Evolutionary conservation across 768 basidiomycete species (phyloP).

Genomic region (Galerina marginata): DNA sequence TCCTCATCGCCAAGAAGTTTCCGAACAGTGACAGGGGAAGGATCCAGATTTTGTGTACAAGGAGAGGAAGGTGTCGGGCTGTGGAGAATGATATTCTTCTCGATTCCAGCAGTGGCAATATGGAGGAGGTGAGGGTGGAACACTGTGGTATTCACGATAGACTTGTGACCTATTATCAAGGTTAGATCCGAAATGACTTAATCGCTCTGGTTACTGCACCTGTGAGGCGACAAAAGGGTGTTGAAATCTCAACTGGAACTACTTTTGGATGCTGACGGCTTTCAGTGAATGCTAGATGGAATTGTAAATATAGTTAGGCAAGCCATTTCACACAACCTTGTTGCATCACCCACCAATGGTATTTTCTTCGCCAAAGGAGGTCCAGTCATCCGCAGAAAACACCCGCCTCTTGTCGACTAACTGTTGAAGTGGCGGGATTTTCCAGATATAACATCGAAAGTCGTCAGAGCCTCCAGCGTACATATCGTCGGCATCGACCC

Average conservation of each 20-base stretch:
- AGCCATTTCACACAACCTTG: too few relatives aligned
- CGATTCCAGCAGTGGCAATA: conserved; percentile 75
- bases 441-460: conserved; percentile 82
- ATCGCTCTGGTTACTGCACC: conserved; percentile 42
- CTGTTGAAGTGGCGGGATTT: conserved; percentile 56
- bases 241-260: conserved; percentile 66
- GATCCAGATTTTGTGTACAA: conserved; percentile 52
- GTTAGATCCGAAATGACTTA: neutral
- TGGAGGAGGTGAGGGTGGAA: conserved; percentile 76
- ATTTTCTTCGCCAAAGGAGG: conserved; percentile 33
- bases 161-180: conserved; percentile 60
- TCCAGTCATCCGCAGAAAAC: conserved; percentile 54
- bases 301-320: neutral
- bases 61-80: conserved; percentile 63
- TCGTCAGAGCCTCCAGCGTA: conserved; percentile 86
- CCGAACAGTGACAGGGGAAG: conserved; percentile 56
- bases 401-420: conserved; percentile 52
- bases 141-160: conserved; percentile 76
- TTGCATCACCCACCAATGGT: conserved; percentile 40
- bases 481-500: conserved; percentile 56
- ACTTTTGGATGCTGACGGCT: conserved; percentile 45
- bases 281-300: conserved; percentile 34
- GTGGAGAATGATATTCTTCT: conserved; percentile 71
- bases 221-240: conserved; percentile 63
- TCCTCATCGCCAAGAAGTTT: conserved; percentile 38